Evolutionary conservation across 2,329 filamentous ascomycete species (phyloP).

Genomic region (Escovopsis sp.): DNA sequence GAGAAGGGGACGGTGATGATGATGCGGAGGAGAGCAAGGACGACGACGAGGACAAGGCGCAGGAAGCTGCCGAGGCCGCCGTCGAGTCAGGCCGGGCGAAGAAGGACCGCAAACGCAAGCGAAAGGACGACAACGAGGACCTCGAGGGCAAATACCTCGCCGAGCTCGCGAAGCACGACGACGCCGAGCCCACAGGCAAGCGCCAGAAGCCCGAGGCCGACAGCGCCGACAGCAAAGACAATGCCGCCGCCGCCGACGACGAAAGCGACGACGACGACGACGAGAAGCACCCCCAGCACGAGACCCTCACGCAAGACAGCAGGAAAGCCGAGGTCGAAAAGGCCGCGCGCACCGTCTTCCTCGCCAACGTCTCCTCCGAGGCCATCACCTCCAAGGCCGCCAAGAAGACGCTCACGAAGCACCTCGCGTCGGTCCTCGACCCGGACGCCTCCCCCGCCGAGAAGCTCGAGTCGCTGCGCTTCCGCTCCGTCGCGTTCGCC

Average conservation of each 20-base stretch:
- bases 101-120: conserved; percentile 48
- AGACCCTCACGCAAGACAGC: conserved; percentile 38
- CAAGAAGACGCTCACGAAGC: conserved; percentile 61
- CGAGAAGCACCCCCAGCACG: conserved; percentile 37
- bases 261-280: conserved; percentile 15
- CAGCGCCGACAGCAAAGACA: conserved; percentile 23
- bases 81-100: conserved; percentile 24
- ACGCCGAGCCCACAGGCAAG: conserved; percentile 41
- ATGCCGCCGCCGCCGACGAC: conserved; percentile 20
- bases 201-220: conserved; percentile 29
- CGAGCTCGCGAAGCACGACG: conserved; percentile 45
- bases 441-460: conserved; percentile 38
- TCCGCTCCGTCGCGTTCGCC: conserved; percentile 82
- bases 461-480: conserved; percentile 81
- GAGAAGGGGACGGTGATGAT: no score
- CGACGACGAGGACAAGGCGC: conserved; percentile 16
- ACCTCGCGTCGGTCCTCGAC: conserved; percentile 63
- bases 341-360: conserved; percentile 77
- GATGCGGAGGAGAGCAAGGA: conserved; percentile 13
- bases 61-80: conserved; percentile 19
- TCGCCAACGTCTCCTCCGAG: conserved; percentile 75
- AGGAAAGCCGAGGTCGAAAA: conserved; percentile 60
- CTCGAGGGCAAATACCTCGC: conserved; percentile 57
- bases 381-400: conserved; percentile 71
- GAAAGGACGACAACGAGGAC: conserved; percentile 53